Percentiles rank a stretch among this genome's conserved stretches.
Conservation (phyloP, 2,329 filamentous ascomycete species). For the Colletotrichum sp. region DNA sequence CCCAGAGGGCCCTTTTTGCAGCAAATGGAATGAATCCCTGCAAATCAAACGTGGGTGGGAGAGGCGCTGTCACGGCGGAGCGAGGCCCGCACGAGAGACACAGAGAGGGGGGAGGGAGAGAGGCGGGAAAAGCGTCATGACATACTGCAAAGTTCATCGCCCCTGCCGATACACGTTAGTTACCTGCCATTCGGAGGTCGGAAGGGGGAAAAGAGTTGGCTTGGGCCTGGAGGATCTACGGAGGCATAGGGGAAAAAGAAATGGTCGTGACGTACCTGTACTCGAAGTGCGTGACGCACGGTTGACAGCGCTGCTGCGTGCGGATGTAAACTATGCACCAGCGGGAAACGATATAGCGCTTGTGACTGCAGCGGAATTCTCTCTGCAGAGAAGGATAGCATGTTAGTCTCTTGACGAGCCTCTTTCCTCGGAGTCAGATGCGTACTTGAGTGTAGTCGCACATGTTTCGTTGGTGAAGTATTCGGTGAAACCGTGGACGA, state of each 20-base stretch:
- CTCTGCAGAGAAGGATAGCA: slow-evolving; percentile 38
- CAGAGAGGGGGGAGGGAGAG: background rate
- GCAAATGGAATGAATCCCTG: background rate
- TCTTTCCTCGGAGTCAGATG: background rate
- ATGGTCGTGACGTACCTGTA: slow-evolving; percentile 38
- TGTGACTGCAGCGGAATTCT: slow-evolving; percentile 57
- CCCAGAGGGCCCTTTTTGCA: background rate
- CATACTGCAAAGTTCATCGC: slow-evolving; percentile 51
- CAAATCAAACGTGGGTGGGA: background rate
- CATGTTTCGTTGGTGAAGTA: slow-evolving; percentile 36
- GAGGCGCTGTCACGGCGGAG: background rate
- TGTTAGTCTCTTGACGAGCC: background rate
- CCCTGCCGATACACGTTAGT: slow-evolving; percentile 32
- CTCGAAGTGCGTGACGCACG: slow-evolving; percentile 49
- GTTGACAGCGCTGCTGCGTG: slow-evolving; percentile 47
- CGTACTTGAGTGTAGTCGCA: slow-evolving; percentile 57
- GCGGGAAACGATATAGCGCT: slow-evolving; percentile 50
- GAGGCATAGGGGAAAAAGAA: background rate
- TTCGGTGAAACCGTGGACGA: background rate
- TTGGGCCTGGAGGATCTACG: background rate
- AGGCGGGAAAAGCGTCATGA: slow-evolving; percentile 6
- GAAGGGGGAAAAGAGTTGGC: background rate
- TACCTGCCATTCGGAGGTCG: background rate
- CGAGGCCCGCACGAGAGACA: no score
- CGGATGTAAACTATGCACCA: slow-evolving; percentile 52